phyloP scores from a whole-genome alignment of 345 rosid species.

The Cochlearia excelsa region DNA sequence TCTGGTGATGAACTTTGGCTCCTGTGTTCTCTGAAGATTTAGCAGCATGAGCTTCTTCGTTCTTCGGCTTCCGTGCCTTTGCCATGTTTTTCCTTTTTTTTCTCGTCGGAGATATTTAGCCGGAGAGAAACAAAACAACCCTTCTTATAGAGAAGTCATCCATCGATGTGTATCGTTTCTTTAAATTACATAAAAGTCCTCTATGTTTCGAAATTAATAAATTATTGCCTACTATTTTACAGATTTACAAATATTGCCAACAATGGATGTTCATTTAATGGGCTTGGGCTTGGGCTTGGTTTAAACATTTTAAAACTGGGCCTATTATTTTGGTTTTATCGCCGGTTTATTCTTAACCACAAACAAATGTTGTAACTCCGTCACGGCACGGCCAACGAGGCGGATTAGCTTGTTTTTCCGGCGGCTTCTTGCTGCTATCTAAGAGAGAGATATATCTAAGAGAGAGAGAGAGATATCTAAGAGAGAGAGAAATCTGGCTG shows the following conservation, averaged over 20 bases:
- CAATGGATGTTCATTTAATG: not conserved
- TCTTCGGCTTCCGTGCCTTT: constrained; percentile 81
- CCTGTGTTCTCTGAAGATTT: constrained; percentile 65
- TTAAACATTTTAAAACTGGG: not conserved
- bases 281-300: constrained; percentile 1
- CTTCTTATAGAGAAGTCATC: constrained; percentile 2
- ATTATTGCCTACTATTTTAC: not conserved
- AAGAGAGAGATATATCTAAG: not conserved
- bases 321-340: not conserved
- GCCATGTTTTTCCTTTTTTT: constrained; percentile 51
- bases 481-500: not conserved
- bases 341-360: constrained; percentile 15
- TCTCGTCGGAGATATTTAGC: constrained; percentile 2
- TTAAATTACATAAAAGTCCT: constrained; percentile 16
- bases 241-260: not conserved
- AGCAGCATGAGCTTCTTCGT: constrained; percentile 60
- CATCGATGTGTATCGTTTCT: not conserved
- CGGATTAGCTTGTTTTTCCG: not conserved
- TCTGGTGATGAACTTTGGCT: constrained; percentile 87
- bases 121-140: constrained; percentile 12
- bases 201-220: not conserved
- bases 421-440: not conserved
- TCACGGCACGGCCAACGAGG: not conserved
- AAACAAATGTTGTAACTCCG: not conserved
- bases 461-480: not conserved